Conservation (phyloP, 495 filamentous ascomycete species). For the Penicillium cosmopolitanum region DNA sequence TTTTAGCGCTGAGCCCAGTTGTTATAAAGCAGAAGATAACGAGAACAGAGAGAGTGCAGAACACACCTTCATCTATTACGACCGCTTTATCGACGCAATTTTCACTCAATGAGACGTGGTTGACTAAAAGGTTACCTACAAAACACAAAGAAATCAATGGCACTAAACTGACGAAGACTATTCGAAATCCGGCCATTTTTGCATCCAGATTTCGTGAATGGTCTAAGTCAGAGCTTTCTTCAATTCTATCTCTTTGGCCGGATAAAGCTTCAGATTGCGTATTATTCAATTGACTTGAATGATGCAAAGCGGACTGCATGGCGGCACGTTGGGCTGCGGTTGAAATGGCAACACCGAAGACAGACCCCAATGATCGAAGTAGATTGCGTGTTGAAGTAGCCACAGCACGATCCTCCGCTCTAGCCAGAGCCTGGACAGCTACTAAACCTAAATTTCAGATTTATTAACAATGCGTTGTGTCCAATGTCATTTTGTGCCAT, state of each 20-base stretch:
- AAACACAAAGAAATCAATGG: constrained; percentile 55
- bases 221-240: constrained; percentile 30
- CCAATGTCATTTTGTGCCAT: background rate
- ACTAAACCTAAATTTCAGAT: constrained; percentile 46
- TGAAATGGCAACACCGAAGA: constrained; percentile 57
- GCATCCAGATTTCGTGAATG: constrained; percentile 43
- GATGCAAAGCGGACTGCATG: constrained; percentile 43
- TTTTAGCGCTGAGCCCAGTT: background rate
- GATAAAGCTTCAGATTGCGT: too few relatives aligned
- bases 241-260: background rate
- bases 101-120: constrained; percentile 30
- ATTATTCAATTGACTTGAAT: too few relatives aligned
- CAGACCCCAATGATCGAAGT: constrained; percentile 57
- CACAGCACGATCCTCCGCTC: constrained; percentile 56
- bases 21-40: background rate
- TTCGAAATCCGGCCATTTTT: constrained; percentile 50
- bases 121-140: constrained; percentile 50
- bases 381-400: constrained; percentile 62
- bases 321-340: constrained; percentile 53
- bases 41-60: background rate
- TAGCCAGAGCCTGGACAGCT: constrained; percentile 61
- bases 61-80: background rate
- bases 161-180: constrained; percentile 53
- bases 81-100: background rate
- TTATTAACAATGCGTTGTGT: background rate